Evolutionary conservation across 73 alveolate species (phyloP), one percentile per base, ranked within the genome.

Genomic region (Uronychia binucleata): DNA sequence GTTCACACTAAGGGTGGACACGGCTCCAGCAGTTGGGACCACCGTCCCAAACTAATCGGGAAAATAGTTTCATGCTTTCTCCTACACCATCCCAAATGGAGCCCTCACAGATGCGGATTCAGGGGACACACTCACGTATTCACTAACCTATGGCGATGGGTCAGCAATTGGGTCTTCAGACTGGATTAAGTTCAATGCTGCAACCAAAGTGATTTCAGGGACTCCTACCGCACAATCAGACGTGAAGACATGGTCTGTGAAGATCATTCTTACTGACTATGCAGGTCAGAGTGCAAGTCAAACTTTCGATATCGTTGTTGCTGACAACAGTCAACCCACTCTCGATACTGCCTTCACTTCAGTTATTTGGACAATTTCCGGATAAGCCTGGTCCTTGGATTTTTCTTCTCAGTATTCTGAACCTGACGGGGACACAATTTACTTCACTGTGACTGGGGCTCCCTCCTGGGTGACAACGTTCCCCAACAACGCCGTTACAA

Each of bases 151-250:
- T 30, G 27, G n/a, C 5, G 84, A 78, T 78, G 75, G 30, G 1
- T 30, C 84, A 78, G 34, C 76, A n/a, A 78, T 75, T 27, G 33
- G 34, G 1, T 75, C 84, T 26, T 31, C 84, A 78, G n/a, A n/a
- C n/a, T 78, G 84, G 84, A 30, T 78, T 1, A 78, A 5, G 33
- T 78, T 78, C 75, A 75, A 78, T 34, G 84, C 84, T 30, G 34
- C 74, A 1, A 29, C n/a, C n/a, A 30, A 30, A 1, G 30, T 34
- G 26, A n/a, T 78, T 26, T 78, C 31, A 31, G 84, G 84, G 28
- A 78, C 84, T 33, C 76, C 57, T 1, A 75, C 75, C 19, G 84
- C 84, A 1, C 25, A 31, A n/a, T 75, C 84, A 32, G 34, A 74
- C 31, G 76, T 31, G 1, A 32, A 31, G 30, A 26, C 74, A n/a